Percentiles rank a stretch among this genome's conserved stretches.
Evolutionary conservation across 345 rosid species (phyloP).

Genomic region (Carallia pectinifolia): DNA sequence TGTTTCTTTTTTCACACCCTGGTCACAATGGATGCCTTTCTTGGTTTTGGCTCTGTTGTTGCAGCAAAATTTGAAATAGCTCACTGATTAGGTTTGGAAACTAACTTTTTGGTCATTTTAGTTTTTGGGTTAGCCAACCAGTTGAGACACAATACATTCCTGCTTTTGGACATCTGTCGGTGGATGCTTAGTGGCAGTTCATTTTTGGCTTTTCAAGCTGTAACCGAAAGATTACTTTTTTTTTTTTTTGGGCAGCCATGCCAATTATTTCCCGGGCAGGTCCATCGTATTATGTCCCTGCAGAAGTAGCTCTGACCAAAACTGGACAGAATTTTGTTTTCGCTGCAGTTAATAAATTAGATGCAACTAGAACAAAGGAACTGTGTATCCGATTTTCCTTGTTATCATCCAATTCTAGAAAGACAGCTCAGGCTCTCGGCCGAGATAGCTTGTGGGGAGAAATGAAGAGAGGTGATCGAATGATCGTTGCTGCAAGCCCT

Average conservation of each 20-base stretch:
- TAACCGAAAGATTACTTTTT: background rate
- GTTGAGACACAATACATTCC: no score
- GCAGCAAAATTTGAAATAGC: no score
- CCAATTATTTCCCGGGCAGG: constrained; percentile 53
- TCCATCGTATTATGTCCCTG: constrained; percentile 39
- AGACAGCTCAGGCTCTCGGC: constrained; percentile 20
- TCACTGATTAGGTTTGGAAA: no score
- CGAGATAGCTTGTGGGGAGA: constrained; percentile 27
- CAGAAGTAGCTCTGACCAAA: constrained; percentile 33
- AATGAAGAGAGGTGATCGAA: constrained; percentile 42
- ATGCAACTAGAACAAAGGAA: constrained; percentile 39
- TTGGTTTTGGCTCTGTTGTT: no score
- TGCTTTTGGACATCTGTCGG: no score
- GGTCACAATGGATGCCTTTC: no score
- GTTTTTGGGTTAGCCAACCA: no score
- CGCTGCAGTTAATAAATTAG: constrained; percentile 26
- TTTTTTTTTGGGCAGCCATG: constrained; percentile 45
- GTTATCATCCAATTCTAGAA: constrained; percentile 32
- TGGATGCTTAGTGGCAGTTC: no score
- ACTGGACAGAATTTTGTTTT: constrained; percentile 27
- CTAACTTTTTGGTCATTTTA: no score
- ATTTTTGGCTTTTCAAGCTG: background rate
- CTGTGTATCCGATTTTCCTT: constrained; percentile 30
- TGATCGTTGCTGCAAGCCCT: constrained; percentile 85
- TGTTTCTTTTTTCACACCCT: no score